Evolutionary conservation across 257 asterid species (phyloP), one percentile per base, ranked within the genome.

Genomic region (Penstemon newberryi): DNA sequence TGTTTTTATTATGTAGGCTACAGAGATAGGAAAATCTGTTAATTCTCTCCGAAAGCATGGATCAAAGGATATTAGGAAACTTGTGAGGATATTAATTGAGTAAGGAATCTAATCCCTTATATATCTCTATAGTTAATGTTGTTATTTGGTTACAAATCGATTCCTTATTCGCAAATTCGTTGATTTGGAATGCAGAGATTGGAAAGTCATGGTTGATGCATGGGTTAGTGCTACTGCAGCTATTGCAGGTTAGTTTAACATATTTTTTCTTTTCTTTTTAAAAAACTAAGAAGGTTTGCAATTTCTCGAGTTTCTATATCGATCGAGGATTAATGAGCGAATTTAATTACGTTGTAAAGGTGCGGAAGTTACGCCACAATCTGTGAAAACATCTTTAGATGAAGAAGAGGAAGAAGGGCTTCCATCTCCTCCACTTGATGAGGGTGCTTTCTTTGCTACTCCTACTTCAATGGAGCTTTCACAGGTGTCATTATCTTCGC

Each of bases 381-480:
- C 96, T 38, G 82, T 73, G 62, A 88, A 90, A 81, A 81, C 86
- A 6, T 83, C 94, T 39, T 78, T 63, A 54, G 73, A 81, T 63
- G 86, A 83, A 54, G 79, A 82, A 49, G 89, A 88, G 49, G 98
- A 93, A 68, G 97, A 83, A 73, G 98, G 98, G 12, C 87, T 92
- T 7, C 98, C 98, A 51, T 92, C 97, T 76, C 98, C 98, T 9
- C 98, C 98, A 13, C 77, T 92, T n/a, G 98, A 92, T 55, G 97
- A 85, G 73, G 96, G 91, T 59, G 91, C 84, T 56, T 88, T 90
- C 79, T 82, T 90, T 73, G 66, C 92, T 58, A 63, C 89, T 66
- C 87, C 87, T 56, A 67, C 83, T 70, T 77, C 90, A 46, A 83
- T 90, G 84, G 97, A 90, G 80, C 77, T 88, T 38, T 81, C 95